Conservation (phyloP, 208 protist genomes). For the Jaenimonas drosophilae region DNA sequence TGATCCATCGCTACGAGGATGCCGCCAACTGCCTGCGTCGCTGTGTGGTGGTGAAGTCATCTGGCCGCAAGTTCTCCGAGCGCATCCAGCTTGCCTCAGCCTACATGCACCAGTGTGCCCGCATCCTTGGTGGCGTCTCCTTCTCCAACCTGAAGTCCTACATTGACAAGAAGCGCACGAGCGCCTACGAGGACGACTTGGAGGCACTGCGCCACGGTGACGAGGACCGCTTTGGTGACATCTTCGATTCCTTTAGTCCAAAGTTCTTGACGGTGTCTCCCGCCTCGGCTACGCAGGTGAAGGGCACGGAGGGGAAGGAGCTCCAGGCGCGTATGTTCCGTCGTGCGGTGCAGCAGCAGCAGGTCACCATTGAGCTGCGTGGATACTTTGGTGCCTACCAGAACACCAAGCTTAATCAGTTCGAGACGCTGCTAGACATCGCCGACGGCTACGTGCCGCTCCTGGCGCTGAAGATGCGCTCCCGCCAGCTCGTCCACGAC, state of each 20-base stretch:
- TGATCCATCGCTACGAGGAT: constrained; percentile 86
- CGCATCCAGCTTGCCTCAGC: constrained; percentile 71
- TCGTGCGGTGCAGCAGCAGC: constrained; percentile 83
- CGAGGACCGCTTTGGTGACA: constrained; percentile 85
- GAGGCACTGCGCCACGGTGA: constrained; percentile 66
- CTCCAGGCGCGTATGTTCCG: constrained; percentile 86
- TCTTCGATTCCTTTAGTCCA: constrained; percentile 86
- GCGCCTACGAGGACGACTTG: constrained; percentile 78
- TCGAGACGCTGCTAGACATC: constrained; percentile 73
- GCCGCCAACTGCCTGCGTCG: constrained; percentile 72
- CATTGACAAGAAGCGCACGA: constrained; percentile 37
- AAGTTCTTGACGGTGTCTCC: constrained; percentile 80
- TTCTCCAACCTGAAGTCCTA: constrained; percentile 54
- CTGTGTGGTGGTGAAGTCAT: constrained; percentile 54
- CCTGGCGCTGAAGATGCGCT: constrained; percentile 80
- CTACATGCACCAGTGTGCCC: constrained; percentile 74
- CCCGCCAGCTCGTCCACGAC: constrained; percentile 82
- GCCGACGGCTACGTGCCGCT: constrained; percentile 71
- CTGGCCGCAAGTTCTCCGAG: constrained; percentile 72
- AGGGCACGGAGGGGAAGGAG: constrained; percentile 76
- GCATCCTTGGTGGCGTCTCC: constrained; percentile 75
- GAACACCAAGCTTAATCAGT: constrained; percentile 72
- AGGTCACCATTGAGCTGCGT: constrained; percentile 79
- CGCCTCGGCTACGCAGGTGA: constrained; percentile 34
- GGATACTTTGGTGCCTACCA: constrained; percentile 87